Percentiles rank a stretch among this genome's conserved stretches.
These are phyloP conservation scores for Aspergillus conjunctus DNA, from an alignment of 495 filamentous ascomycete species.

Conservation along the genomic window DNA sequence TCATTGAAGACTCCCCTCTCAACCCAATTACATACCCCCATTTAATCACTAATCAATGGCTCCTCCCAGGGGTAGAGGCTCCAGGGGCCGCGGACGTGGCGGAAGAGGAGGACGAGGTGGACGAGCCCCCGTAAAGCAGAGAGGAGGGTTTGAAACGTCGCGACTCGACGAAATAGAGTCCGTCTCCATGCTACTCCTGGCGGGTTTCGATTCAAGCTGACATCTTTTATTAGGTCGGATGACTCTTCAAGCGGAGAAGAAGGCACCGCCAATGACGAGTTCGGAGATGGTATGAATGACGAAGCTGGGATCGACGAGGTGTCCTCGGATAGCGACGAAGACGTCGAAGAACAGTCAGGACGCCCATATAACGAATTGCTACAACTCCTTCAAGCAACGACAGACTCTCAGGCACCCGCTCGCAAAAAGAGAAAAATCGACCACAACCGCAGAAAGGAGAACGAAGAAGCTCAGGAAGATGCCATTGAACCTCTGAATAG, in stretches of 20 bases:
- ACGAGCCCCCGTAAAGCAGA: constrained; percentile 26
- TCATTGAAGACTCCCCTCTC: not conserved
- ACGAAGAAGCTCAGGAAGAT: constrained; percentile 17
- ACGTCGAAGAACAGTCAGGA: constrained; percentile 41
- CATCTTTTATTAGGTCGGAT: constrained; percentile 31
- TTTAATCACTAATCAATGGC: constrained; percentile 20
- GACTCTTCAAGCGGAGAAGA: constrained; percentile 37
- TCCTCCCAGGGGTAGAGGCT: constrained; percentile 28
- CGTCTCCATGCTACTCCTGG: constrained; percentile 14
- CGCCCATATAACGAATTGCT: constrained; percentile 68
- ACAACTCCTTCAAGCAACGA: constrained; percentile 55
- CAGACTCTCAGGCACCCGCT: constrained; percentile 56
- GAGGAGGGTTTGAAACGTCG: constrained; percentile 39
- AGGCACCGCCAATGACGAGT: constrained; percentile 15
- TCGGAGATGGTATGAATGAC: constrained; percentile 30
- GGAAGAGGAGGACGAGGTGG: constrained; percentile 28
- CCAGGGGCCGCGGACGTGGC: constrained; percentile 37
- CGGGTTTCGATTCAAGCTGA: constrained; percentile 21
- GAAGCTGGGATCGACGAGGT: constrained; percentile 36
- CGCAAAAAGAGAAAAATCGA: constrained; percentile 70
- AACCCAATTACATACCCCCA: not conserved
- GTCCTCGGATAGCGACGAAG: constrained; percentile 33
- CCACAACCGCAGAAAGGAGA: constrained; percentile 29
- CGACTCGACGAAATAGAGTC: constrained; percentile 47
- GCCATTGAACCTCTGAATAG: constrained; percentile 6